Conservation (phyloP, 2,329 filamentous ascomycete genomes). For the Colletotrichum somersetense region DNA sequence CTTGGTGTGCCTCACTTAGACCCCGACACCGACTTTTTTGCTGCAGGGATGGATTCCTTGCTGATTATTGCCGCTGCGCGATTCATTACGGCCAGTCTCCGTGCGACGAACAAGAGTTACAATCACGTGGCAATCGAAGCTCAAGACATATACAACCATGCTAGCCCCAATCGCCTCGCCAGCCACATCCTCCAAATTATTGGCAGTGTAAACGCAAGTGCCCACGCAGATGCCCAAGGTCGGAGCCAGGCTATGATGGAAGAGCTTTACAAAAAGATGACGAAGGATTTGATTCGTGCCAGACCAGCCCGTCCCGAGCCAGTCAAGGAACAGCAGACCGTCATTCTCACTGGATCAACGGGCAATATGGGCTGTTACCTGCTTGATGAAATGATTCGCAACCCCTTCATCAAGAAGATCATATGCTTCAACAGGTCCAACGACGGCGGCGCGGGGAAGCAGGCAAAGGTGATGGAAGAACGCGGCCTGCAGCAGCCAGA, state of each 20-base stretch:
- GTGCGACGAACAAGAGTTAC: constrained; percentile 49
- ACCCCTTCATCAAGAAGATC: constrained; percentile 42
- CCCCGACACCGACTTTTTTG: constrained; percentile 53
- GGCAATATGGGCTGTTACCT: constrained; percentile 40
- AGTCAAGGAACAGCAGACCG: constrained; percentile 48
- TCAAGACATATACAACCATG: constrained; percentile 55
- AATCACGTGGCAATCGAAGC: constrained; percentile 52
- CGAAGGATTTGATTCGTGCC: constrained; percentile 45
- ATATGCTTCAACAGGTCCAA: constrained; percentile 34
- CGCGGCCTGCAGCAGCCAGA: constrained; percentile 11
- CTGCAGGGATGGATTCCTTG: constrained; percentile 55
- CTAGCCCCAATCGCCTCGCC: constrained; percentile 51
- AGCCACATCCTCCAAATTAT: constrained; percentile 44
- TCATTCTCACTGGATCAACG: constrained; percentile 34
- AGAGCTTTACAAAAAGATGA: constrained; percentile 52
- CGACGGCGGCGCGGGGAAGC: constrained; percentile 32
- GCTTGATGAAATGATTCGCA: constrained; percentile 26
- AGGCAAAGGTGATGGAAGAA: constrained; percentile 31
- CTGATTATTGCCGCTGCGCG: constrained; percentile 52
- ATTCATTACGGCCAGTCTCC: constrained; percentile 52
- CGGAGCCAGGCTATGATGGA: constrained; percentile 46
- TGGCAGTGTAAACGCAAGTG: background rate
- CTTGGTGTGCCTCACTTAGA: constrained; percentile 41
- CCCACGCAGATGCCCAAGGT: background rate
- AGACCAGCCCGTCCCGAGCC: constrained; percentile 47